A percentile compares a stretch with the other conserved stretches of the same genome.
phyloP scores from a whole-genome alignment of 108 stramenopile species.

The Nitzschia sp. region DNA sequence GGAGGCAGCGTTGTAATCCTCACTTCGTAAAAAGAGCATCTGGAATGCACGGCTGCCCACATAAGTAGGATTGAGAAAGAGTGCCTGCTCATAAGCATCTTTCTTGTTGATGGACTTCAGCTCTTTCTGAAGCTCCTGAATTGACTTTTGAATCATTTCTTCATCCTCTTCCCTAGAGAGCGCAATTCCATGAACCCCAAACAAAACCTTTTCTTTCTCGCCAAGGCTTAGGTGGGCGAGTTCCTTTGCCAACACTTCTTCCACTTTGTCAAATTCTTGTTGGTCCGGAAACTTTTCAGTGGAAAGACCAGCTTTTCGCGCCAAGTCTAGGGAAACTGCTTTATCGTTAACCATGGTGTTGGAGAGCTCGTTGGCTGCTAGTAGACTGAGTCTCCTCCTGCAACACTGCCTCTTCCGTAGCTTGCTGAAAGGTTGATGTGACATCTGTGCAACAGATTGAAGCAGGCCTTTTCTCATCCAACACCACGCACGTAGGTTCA shows the following conservation, averaged over 20 bases:
- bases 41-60: conserved; percentile 32
- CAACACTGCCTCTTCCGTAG: too few species aligned
- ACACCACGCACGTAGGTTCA: too few species aligned
- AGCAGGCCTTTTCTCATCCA: too few species aligned
- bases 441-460: too few species aligned
- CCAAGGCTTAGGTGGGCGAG: conserved; percentile 2
- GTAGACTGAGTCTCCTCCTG: too few species aligned
- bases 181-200: conserved; percentile 21
- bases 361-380: too few species aligned
- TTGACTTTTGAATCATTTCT: neutral
- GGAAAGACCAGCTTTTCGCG: conserved; percentile 5
- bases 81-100: conserved; percentile 20
- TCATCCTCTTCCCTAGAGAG: neutral
- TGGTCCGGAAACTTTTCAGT: conserved; percentile 1
- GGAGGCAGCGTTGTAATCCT: conserved; percentile 31
- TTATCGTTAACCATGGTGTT: neutral
- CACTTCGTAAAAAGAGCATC: conserved; percentile 41
- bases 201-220: conserved; percentile 11
- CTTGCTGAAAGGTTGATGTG: too few species aligned
- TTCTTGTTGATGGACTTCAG: conserved; percentile 8
- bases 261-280: neutral
- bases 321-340: conserved; percentile 1
- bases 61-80: conserved; percentile 20
- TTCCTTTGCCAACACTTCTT: conserved; percentile 12
- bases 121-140: conserved; percentile 1